A percentile compares a stretch with the other conserved stretches of the same genome.
These are phyloP conservation scores for Xylariales sp. DNA, from an alignment of 2,329 filamentous ascomycete genomes.

Conservation along the genomic window DNA sequence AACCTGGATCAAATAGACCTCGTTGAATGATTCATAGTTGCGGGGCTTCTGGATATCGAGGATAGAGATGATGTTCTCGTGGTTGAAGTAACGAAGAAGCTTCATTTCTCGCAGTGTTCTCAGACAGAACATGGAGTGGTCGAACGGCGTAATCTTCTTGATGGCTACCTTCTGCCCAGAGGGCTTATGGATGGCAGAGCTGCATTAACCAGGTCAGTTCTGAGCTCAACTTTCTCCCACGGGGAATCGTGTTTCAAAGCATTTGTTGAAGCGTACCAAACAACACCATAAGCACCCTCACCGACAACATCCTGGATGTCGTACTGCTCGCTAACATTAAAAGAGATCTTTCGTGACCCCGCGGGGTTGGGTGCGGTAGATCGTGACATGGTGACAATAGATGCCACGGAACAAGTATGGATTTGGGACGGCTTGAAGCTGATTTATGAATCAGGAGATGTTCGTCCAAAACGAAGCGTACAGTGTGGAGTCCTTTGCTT, in stretches of 20 bases:
- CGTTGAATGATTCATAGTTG: slow-evolving; percentile 92
- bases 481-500: too few relatives aligned
- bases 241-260: too few relatives aligned
- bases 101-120: slow-evolving; percentile 99
- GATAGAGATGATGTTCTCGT: slow-evolving; percentile 99
- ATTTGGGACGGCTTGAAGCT: too few relatives aligned
- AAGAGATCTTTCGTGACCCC: slow-evolving; percentile 89
- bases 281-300: slow-evolving; percentile 96
- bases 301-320: slow-evolving; percentile 99
- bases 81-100: slow-evolving; percentile 96
- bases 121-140: slow-evolving; percentile 98
- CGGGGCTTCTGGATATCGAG: slow-evolving; percentile 97
- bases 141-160: slow-evolving; percentile 99
- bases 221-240: too few relatives aligned
- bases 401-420: too few relatives aligned
- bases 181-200: slow-evolving; percentile 96
- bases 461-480: too few relatives aligned
- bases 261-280: slow-evolving; percentile 66
- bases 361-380: slow-evolving; percentile 51
- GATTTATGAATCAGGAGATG: too few relatives aligned
- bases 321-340: slow-evolving; percentile 99
- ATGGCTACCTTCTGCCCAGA: slow-evolving; percentile 98
- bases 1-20: slow-evolving; percentile 98
- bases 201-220: slow-evolving; percentile 30
- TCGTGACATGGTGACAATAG: slow-evolving; percentile 52